A percentile compares a stretch with the other conserved stretches of the same genome.
Conservation (phyloP, 179 eudicot genomes). For the Pouteria campechiana region DNA sequence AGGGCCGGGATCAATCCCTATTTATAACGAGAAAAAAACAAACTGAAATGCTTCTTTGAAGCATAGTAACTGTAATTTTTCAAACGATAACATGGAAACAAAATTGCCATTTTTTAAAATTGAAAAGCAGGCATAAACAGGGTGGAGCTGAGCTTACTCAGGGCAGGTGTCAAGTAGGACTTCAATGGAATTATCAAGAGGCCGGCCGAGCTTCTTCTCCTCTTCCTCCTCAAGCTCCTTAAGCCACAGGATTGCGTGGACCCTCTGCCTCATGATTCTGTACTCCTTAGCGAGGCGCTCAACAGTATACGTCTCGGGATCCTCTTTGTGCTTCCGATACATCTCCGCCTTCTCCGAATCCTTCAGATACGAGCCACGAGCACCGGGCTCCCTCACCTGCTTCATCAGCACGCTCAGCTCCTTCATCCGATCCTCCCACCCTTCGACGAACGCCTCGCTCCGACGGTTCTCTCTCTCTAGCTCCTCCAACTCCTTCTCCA, state of each 20-base stretch:
- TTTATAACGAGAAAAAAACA: no score
- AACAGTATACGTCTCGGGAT: constrained; percentile 64
- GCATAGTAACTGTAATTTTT: no score
- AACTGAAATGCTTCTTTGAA: no score
- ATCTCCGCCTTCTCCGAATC: constrained; percentile 89
- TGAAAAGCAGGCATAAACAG: background rate
- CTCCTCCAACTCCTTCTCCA: constrained; percentile 10
- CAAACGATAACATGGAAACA: no score
- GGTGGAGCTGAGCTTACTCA: constrained; percentile 70
- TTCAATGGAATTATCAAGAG: constrained; percentile 87
- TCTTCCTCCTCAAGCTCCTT: constrained; percentile 73
- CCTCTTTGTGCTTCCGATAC: constrained; percentile 70
- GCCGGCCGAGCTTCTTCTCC: constrained; percentile 71
- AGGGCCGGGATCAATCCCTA: no score
- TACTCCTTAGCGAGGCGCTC: constrained; percentile 71
- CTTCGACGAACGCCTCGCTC: constrained; percentile 13
- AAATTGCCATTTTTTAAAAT: background rate
- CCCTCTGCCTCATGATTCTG: constrained; percentile 87
- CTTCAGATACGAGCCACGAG: constrained; percentile 74
- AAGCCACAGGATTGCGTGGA: constrained; percentile 82
- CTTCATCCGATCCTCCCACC: constrained; percentile 30
- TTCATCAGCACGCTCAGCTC: constrained; percentile 43
- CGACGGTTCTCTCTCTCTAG: constrained; percentile 22
- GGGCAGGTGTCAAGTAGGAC: constrained; percentile 60
- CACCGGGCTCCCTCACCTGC: constrained; percentile 82